A percentile compares a stretch with the other conserved stretches of the same genome.
These are phyloP conservation scores for Escallonia rubra DNA, from an alignment of 129 eudicot species.

Conservation along the genomic window DNA sequence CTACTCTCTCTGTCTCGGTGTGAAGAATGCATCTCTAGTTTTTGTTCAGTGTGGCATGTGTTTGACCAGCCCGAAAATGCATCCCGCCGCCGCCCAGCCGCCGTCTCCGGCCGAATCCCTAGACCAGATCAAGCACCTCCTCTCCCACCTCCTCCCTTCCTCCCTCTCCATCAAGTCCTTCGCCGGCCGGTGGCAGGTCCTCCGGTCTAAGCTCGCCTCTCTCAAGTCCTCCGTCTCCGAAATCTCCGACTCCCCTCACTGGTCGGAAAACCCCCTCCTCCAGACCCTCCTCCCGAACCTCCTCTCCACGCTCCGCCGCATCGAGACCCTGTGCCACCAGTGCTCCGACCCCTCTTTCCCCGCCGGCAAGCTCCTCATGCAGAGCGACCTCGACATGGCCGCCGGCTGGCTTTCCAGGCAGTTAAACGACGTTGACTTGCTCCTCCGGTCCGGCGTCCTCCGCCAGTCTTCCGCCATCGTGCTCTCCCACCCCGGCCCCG, in stretches of 20 bases:
- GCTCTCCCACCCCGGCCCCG: conserved; percentile 51
- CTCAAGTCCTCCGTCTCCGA: conserved; percentile 53
- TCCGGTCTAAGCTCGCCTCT: conserved; percentile 56
- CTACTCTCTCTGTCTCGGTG: conserved; percentile 4
- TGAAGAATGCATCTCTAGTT: background rate
- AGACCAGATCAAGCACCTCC: conserved; percentile 31
- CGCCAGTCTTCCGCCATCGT: conserved; percentile 78
- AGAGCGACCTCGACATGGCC: conserved; percentile 91
- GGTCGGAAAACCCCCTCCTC: conserved; percentile 67
- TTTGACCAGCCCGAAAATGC: conserved; percentile 20
- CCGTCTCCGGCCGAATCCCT: conserved; percentile 55
- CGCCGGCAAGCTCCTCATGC: conserved; percentile 78
- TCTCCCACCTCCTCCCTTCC: conserved; percentile 45
- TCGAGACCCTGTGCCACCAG: conserved; percentile 35
- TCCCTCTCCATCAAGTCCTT: conserved; percentile 59
- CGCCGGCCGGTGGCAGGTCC: conserved; percentile 62
- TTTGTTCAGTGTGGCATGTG: background rate
- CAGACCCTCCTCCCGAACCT: conserved; percentile 47
- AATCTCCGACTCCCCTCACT: conserved; percentile 62
- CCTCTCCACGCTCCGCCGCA: conserved; percentile 57
- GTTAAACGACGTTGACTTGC: conserved; percentile 55
- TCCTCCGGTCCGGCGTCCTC: conserved; percentile 75
- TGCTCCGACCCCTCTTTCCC: conserved; percentile 33
- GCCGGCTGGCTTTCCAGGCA: conserved; percentile 67
- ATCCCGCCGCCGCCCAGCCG: conserved; percentile 35